Evolutionary conservation across 148 eudicot species (phyloP).

Genomic region (Rhododendron henanense): DNA sequence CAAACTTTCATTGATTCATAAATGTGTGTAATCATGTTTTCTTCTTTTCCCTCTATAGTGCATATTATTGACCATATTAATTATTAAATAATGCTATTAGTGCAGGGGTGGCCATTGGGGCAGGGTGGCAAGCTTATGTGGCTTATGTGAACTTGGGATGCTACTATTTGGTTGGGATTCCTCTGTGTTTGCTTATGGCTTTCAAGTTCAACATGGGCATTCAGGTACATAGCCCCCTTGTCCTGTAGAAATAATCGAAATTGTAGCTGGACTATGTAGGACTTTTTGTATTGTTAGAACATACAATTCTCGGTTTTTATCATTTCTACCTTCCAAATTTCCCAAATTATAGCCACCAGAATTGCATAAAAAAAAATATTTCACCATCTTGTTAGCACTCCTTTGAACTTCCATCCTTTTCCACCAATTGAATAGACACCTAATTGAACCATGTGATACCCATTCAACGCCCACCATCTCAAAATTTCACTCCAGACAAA

Average conservation of each 20-base stretch:
- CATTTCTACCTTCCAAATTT: not conserved
- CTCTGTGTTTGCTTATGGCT: slow-evolving; percentile 38
- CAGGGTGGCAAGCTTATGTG: slow-evolving; percentile 59
- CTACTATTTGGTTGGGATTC: slow-evolving; percentile 51
- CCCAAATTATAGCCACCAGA: no score
- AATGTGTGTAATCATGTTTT: not conserved
- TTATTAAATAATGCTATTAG: not conserved
- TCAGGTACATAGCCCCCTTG: slow-evolving; percentile 17
- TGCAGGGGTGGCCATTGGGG: slow-evolving; percentile 59
- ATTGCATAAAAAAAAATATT: not conserved
- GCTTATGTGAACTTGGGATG: slow-evolving; percentile 54
- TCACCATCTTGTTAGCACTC: not conserved
- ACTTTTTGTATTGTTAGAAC: not conserved
- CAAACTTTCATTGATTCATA: not conserved
- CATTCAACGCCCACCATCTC: not conserved
- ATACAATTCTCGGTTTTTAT: no score
- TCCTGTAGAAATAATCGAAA: not conserved
- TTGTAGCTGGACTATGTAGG: not conserved
- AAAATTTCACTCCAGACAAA: not conserved
- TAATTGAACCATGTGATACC: not conserved
- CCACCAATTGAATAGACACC: not conserved
- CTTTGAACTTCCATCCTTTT: not conserved
- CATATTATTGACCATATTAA: not conserved
- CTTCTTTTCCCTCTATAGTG: no score
- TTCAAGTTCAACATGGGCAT: slow-evolving; percentile 31